These are phyloP conservation scores for Cyamopsis tetragonoloba DNA, from an alignment of 306 rosid genomes.

Conservation along the genomic window DNA sequence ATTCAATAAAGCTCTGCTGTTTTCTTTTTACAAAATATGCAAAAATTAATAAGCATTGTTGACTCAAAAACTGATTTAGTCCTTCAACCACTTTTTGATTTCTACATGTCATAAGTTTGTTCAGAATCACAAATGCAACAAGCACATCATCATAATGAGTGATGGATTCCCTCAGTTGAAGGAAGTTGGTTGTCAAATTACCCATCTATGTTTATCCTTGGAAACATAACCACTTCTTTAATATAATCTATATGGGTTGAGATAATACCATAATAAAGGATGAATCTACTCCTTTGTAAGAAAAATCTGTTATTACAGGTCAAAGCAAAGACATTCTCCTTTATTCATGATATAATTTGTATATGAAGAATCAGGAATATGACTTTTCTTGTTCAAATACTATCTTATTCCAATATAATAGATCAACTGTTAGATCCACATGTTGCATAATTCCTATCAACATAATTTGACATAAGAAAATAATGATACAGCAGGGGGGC, in stretches of 20 bases:
- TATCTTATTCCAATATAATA: background rate
- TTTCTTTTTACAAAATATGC: background rate
- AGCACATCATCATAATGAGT: background rate
- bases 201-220: background rate
- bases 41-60: background rate
- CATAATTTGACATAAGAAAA: background rate
- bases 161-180: background rate
- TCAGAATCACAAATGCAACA: slow-evolving; percentile 7
- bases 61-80: background rate
- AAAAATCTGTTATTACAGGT: background rate
- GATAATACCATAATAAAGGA: background rate
- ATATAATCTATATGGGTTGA: background rate
- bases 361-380: background rate
- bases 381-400: background rate
- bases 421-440: background rate
- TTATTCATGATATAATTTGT: background rate
- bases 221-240: background rate
- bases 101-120: background rate
- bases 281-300: background rate
- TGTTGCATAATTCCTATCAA: background rate
- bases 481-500: background rate
- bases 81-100: slow-evolving; percentile 3
- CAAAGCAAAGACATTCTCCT: background rate
- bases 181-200: background rate
- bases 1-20: background rate